These are phyloP conservation scores for Trichomonas gallinae DNA, from an alignment of 208 protist species.

Conservation along the genomic window DNA sequence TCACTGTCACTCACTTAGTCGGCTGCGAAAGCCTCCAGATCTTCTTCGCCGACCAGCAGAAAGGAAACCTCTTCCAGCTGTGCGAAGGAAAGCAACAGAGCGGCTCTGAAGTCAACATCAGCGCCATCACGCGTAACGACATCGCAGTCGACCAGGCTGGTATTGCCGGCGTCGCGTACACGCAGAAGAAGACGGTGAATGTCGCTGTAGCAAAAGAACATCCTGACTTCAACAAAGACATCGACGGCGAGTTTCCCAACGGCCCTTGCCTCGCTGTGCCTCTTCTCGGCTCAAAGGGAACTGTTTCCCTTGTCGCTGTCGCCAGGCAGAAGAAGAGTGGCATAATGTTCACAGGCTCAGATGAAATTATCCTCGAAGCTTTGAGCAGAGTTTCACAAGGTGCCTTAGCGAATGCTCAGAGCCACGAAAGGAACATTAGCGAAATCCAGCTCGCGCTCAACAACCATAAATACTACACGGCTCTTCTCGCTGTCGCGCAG, in stretches of 20 bases:
- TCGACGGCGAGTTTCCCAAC: neutral
- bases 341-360: neutral
- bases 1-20: neutral
- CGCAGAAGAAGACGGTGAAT: neutral
- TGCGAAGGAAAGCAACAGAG: neutral
- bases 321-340: neutral
- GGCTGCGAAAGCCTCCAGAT: neutral
- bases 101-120: neutral
- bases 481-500: neutral
- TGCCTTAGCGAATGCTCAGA: neutral
- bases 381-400: neutral
- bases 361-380: conserved; percentile 17
- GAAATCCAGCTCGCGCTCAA: neutral
- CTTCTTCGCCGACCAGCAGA: neutral
- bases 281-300: neutral
- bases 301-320: neutral
- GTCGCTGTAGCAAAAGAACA: neutral
- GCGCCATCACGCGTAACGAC: neutral
- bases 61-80: neutral
- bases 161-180: neutral
- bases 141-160: neutral
- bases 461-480: conserved; percentile 16
- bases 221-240: neutral
- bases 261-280: neutral
- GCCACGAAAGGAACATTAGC: neutral